Percentiles rank a stretch among this genome's conserved stretches.
Evolutionary conservation across 345 rosid genomes (phyloP).

Genomic region (Raphanus sativus): DNA sequence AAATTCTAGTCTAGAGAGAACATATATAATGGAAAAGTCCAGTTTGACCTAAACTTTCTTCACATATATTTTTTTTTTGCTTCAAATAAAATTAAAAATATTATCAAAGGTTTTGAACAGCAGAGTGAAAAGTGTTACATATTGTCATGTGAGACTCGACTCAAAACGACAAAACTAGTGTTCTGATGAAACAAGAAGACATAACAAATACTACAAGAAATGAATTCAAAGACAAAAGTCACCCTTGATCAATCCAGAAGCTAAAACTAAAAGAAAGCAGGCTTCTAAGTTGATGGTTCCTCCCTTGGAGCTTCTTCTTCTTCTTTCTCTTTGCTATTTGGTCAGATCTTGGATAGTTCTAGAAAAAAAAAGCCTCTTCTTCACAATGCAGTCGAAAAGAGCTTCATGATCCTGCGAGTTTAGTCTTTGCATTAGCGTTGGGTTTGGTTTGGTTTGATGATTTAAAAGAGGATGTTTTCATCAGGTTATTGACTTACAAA

Average conservation of each 20-base stretch:
- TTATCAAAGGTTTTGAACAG: conserved; percentile 9
- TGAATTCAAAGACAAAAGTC: conserved; percentile 25
- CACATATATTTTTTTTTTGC: no score
- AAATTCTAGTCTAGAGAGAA: no score
- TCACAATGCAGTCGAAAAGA: not conserved
- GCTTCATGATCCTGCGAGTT: conserved; percentile 35
- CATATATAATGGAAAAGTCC: no score
- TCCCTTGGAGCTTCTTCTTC: not conserved
- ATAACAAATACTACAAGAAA: conserved; percentile 28
- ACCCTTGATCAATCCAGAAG: conserved; percentile 30
- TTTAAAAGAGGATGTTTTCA: conserved; percentile 16
- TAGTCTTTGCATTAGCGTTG: conserved; percentile 17
- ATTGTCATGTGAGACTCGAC: conserved; percentile 1
- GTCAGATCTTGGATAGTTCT: conserved; percentile 13
- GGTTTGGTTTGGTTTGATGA: conserved; percentile 13
- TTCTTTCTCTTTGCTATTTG: conserved; percentile 9
- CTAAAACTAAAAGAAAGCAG: conserved; percentile 18
- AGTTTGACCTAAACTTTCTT: no score
- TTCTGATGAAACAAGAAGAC: conserved; percentile 28
- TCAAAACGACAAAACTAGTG: conserved; percentile 19
- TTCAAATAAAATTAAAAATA: not conserved
- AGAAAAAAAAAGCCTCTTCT: conserved; percentile 7
- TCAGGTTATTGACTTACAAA: conserved; percentile 23
- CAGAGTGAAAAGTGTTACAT: conserved; percentile 13
- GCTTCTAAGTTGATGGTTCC: conserved; percentile 11